Percentiles rank a stretch among this genome's conserved stretches.
These are phyloP conservation scores for Amylocarpus encephaloides DNA, from an alignment of 2,329 filamentous ascomycete genomes.

Conservation along the genomic window DNA sequence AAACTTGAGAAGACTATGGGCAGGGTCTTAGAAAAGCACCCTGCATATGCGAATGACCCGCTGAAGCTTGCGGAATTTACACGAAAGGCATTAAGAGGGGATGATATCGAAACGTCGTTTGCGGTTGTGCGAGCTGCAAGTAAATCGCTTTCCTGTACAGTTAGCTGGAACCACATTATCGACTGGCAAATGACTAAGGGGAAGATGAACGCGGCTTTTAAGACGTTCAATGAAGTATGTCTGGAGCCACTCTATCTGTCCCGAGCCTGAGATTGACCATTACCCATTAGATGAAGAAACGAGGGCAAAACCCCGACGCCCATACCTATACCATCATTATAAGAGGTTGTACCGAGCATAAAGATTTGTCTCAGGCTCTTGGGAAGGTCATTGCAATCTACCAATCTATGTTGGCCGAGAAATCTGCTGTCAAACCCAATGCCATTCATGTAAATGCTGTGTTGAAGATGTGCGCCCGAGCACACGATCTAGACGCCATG, in stretches of 20 bases:
- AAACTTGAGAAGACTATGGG: slow-evolving; percentile 5
- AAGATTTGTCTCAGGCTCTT: slow-evolving; percentile 53
- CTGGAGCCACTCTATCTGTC: background rate
- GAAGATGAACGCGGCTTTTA: slow-evolving; percentile 59
- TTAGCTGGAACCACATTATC: slow-evolving; percentile 86
- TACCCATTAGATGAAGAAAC: slow-evolving; percentile 78
- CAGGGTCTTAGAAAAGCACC: slow-evolving; percentile 14
- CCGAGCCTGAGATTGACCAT: slow-evolving; percentile 8
- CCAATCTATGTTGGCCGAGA: slow-evolving; percentile 61
- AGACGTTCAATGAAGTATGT: slow-evolving; percentile 79
- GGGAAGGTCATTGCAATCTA: slow-evolving; percentile 69
- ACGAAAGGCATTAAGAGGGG: slow-evolving; percentile 49
- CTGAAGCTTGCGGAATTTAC: slow-evolving; percentile 66
- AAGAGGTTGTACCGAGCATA: slow-evolving; percentile 60
- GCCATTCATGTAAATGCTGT: slow-evolving; percentile 84
- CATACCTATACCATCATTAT: slow-evolving; percentile 83
- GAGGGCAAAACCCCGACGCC: slow-evolving; percentile 70
- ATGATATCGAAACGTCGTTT: slow-evolving; percentile 60
- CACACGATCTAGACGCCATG: slow-evolving; percentile 70
- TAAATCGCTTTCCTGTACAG: slow-evolving; percentile 55
- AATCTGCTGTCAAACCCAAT: slow-evolving; percentile 60
- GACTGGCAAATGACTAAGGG: slow-evolving; percentile 59
- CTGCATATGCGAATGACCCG: slow-evolving; percentile 48
- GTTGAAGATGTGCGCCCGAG: slow-evolving; percentile 72
- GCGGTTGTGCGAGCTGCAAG: slow-evolving; percentile 64